Base-by-base conservation (phyloP, 2,329 filamentous ascomycete species). In the Aspergillus felis region DNA sequence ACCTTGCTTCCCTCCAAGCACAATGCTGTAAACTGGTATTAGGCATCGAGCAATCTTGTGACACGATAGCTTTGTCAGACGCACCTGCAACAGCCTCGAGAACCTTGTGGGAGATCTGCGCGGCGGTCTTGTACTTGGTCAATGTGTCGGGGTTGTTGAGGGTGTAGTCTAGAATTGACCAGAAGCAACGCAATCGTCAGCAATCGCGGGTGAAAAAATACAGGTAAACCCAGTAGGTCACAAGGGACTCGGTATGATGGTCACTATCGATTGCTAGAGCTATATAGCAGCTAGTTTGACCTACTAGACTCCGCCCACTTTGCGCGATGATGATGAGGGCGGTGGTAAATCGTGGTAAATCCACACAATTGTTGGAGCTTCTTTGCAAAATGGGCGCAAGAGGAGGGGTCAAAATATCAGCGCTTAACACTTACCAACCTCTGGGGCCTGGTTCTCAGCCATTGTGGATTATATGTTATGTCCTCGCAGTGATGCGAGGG, bases 81-180 rank as follows among this genome's bases (percentile, higher is more conserved):
- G 65, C 73, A 86, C 84, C 82, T 76, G 79, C 76, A 65, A 99
- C 93, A 68, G 89, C 88, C 69, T 92, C 91, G 67, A 99, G 86
- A 67, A 96, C 93, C 82, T 93, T 96, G 77, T 97, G 91, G 53
- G 93, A 94, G 79, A 99, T 97, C 75, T 90, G 84, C 63, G 90
- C 93, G 57, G 94, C 94, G 65, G 90, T 92, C 87, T 96, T 97
- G 85, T 97, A 97, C 84, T 97, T 99, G 80, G 94, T 97, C 70
- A 99, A 85, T 70, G 92, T 97, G 76, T 95, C 90, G 61, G 90
- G 91, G 82, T 95, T 94, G 78, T 87, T 90, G 77, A 97, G 86
- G 67, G 90, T 85, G 81, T 95, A 92, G 76, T 96, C 91, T 96
- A 64, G 44, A 54, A 60, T 52, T 50, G 57, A 56, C 55, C 52